phyloP scores from a whole-genome alignment of 1,139 yeast genomes.

The Yamadazyma jaroonii region DNA sequence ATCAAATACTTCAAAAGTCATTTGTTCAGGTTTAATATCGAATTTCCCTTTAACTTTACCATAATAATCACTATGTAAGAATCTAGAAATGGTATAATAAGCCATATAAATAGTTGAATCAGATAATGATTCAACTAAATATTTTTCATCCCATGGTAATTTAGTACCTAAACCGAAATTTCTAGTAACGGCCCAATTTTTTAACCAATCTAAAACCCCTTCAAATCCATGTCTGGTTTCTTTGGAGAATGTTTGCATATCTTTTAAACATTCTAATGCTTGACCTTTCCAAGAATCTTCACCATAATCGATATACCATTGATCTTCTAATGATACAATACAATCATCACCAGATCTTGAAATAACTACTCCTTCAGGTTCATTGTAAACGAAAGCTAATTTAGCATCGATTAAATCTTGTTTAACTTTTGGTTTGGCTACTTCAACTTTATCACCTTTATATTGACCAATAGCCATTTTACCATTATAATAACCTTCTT shows the following conservation, averaged over 20 bases:
- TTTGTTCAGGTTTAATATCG: slow-evolving; percentile 72
- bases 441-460: slow-evolving; percentile 86
- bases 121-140: slow-evolving; percentile 89
- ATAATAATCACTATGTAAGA: slow-evolving; percentile 82
- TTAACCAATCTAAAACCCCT: slow-evolving; percentile 93
- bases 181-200: slow-evolving; percentile 98
- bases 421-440: slow-evolving; percentile 83
- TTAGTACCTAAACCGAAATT: slow-evolving; percentile 94
- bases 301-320: slow-evolving; percentile 98
- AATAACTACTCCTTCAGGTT: slow-evolving; percentile 86
- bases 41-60: slow-evolving; percentile 76
- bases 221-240: slow-evolving; percentile 93
- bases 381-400: slow-evolving; percentile 85
- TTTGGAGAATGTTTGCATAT: slow-evolving; percentile 75
- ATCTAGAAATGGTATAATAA: slow-evolving; percentile 86
- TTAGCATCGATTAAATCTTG: slow-evolving; percentile 76
- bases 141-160: slow-evolving; percentile 96
- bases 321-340: slow-evolving; percentile 96
- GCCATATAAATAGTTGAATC: slow-evolving; percentile 98
- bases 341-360: slow-evolving; percentile 98
- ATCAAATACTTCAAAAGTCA: slow-evolving; percentile 95
- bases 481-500: slow-evolving; percentile 96
- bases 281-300: slow-evolving; percentile 88
- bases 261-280: slow-evolving; percentile 76
- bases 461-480: slow-evolving; percentile 75